These are phyloP conservation scores for Adansonia digitata DNA, from an alignment of 345 rosid genomes.

Conservation along the genomic window DNA sequence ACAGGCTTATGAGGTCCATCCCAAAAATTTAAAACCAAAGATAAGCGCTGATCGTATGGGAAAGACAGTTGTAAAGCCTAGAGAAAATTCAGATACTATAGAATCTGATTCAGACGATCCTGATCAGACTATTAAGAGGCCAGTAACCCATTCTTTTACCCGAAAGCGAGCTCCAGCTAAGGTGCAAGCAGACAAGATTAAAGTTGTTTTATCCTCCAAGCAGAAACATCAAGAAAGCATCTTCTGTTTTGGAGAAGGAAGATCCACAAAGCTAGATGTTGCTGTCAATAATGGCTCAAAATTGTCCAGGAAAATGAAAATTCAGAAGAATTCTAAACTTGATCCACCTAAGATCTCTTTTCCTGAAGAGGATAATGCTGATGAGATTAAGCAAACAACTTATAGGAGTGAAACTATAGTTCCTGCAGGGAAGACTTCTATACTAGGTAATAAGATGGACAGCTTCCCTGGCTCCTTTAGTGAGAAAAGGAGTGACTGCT, in stretches of 20 bases:
- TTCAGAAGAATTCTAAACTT: constrained; percentile 30
- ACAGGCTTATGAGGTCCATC: constrained; percentile 31
- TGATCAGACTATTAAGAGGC: constrained; percentile 40
- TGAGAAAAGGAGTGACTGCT: constrained; percentile 28
- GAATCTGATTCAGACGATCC: constrained; percentile 84
- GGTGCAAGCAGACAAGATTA: constrained; percentile 18
- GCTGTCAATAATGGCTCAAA: constrained; percentile 32
- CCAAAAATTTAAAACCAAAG: constrained; percentile 29
- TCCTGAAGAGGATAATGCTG: constrained; percentile 29
- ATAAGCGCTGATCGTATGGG: constrained; percentile 20
- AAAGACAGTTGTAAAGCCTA: constrained; percentile 35
- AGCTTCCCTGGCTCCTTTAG: constrained; percentile 20
- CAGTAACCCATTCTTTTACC: constrained; percentile 54
- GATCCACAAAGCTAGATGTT: constrained; percentile 25
- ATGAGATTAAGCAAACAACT: constrained; percentile 32
- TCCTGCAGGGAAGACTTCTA: constrained; percentile 42
- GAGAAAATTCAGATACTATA: constrained; percentile 63
- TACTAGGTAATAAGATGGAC: constrained; percentile 32
- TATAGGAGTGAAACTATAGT: constrained; percentile 29
- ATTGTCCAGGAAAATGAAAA: constrained; percentile 35
- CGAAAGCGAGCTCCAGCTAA: constrained; percentile 39
- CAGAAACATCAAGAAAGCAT: constrained; percentile 29
- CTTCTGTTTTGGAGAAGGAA: constrained; percentile 52
- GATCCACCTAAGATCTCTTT: constrained; percentile 39
- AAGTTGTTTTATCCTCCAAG: constrained; percentile 33